Conservation (phyloP, 495 filamentous ascomycete species). For the Tuber indicum region DNA sequence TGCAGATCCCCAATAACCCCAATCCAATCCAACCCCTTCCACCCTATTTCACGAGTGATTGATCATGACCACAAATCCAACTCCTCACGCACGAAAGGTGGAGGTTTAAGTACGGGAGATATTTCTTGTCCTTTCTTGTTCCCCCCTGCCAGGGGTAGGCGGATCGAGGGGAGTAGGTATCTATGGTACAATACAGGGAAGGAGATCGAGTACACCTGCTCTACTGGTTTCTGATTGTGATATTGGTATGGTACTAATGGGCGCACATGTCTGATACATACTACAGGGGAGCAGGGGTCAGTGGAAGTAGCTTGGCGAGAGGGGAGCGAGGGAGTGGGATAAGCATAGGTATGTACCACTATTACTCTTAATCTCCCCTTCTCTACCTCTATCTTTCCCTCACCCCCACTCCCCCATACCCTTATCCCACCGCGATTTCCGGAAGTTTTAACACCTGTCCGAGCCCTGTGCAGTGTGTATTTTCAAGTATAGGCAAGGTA, state of each 20-base stretch:
- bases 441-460: not conserved
- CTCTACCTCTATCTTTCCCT: not conserved
- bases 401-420: not conserved
- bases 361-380: not conserved
- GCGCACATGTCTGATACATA: not conserved
- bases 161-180: not conserved
- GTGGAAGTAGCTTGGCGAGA: not conserved
- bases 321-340: not conserved
- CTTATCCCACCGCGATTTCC: conserved; percentile 1
- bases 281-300: not conserved
- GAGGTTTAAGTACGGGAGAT: not conserved
- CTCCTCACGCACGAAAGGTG: not conserved
- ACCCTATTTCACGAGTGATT: not conserved
- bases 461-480: not conserved
- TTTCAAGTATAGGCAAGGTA: not conserved
- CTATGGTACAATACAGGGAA: not conserved
- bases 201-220: not conserved
- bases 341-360: not conserved
- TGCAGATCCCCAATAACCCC: not conserved
- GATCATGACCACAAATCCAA: conserved; percentile 2
- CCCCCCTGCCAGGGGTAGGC: not conserved
- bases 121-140: not conserved
- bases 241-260: not conserved
- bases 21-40: not conserved
- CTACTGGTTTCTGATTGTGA: not conserved